Evolutionary conservation across 2,329 filamentous ascomycete species (phyloP), one percentile per base, ranked within the genome.

Genomic region (Huntiella abstrusa): DNA sequence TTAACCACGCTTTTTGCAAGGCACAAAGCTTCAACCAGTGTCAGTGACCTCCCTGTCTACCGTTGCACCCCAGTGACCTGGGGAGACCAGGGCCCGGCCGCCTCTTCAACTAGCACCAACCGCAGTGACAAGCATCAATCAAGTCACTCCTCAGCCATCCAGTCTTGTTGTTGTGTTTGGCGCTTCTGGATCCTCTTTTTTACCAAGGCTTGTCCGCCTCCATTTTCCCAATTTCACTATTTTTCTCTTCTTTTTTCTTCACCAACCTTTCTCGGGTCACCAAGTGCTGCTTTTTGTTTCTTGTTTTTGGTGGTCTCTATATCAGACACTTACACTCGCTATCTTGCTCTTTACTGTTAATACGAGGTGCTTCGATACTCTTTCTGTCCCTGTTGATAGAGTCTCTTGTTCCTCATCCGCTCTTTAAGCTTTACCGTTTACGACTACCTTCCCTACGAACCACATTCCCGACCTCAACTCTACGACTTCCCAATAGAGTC

Each of bases 221-320:
- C 16, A 39, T 47, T 43, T 39, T 22, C 12, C 13, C 22, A 28
- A 28, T 28, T 28, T 28, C 22, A 28, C 7, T 13, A 1, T 28
- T 13, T 45, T 19, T 12, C 43, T 41, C 33, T 49, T 34, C 16
- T 15, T 19, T 41, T 48, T 15, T 42, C 15, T 10, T 33, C 33
- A 45, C 37, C 42, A 49, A 41, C 42, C 36, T 38, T 43, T 47
- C 22, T 32, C 37, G 41, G 42, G 47, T 49, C 47, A 28, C 32
- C 22, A 40, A 45, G 35, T 16, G 36, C 32, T 45, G 35, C 43
- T 45, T 45, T 35, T 35, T 45, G 32, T 39, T 39, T 39, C 39
- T 38, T 45, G 38, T 38, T 45, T 40, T 35, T 45, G 15, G 15
- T 13, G 28, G 15, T 42, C 32, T 42, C 22, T 33, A 33, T 43